A percentile compares a stretch with the other conserved stretches of the same genome.
These are phyloP conservation scores for Termitomyces sp. DNA, from an alignment of 768 basidiomycete genomes.

Conservation along the genomic window DNA sequence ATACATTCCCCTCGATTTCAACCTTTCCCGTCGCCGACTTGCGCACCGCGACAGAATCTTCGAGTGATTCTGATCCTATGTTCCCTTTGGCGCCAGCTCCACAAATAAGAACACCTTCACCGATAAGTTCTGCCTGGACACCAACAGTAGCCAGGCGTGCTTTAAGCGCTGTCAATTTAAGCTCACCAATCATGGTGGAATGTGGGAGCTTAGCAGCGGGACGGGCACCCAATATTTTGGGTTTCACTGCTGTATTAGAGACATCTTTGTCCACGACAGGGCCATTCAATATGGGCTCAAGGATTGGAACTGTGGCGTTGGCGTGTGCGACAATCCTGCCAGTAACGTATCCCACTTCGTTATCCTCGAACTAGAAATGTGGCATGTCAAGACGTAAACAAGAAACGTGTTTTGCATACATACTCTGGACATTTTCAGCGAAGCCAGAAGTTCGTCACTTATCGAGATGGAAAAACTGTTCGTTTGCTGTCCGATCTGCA, in stretches of 20 bases:
- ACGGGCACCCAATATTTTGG: conserved; percentile 59
- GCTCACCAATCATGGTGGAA: conserved; percentile 96
- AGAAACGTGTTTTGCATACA: conserved; percentile 21
- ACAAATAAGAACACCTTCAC: conserved; percentile 94
- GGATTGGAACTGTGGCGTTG: conserved; percentile 82
- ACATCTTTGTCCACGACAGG: conserved; percentile 19
- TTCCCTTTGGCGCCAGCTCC: conserved; percentile 48
- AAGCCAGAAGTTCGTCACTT: conserved; percentile 79
- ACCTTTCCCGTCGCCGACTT: conserved; percentile 84
- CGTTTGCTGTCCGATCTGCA: conserved; percentile 94
- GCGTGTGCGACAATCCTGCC: conserved; percentile 84
- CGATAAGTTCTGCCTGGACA: conserved; percentile 91
- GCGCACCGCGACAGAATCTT: conserved; percentile 79
- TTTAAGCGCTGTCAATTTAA: conserved; percentile 88
- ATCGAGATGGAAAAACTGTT: conserved; percentile 93
- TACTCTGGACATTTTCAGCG: conserved; percentile 84
- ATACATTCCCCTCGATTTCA: conserved; percentile 86
- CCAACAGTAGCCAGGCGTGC: conserved; percentile 67
- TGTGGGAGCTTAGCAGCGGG: conserved; percentile 65
- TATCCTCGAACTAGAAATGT: conserved; percentile 83
- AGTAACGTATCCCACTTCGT: conserved; percentile 89
- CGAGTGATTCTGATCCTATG: conserved; percentile 37
- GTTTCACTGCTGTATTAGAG: conserved; percentile 19
- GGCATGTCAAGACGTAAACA: neutral
- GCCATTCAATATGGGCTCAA: conserved; percentile 59